These are phyloP conservation scores for Saccharomycopsis phalli DNA, from an alignment of 1,139 yeast genomes.

Conservation along the genomic window DNA sequence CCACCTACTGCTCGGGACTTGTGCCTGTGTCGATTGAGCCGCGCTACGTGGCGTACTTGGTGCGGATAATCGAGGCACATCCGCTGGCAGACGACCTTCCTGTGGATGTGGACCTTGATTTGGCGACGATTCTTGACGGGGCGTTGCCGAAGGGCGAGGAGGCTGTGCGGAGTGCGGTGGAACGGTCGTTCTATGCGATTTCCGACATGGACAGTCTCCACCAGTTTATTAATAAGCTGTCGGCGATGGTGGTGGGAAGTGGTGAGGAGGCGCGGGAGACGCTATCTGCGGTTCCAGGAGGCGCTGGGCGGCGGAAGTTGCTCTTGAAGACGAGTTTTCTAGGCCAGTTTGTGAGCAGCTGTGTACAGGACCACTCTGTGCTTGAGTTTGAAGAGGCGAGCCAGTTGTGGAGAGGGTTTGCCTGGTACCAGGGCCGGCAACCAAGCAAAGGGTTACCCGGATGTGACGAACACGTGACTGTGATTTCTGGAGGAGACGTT, in stretches of 20 bases:
- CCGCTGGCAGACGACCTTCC: conserved; percentile 21
- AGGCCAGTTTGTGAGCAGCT: conserved; percentile 34
- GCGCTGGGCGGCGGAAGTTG: conserved; percentile 17
- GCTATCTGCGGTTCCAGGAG: conserved; percentile 16
- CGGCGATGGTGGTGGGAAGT: conserved; percentile 24
- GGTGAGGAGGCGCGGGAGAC: conserved; percentile 21
- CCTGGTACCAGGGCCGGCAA: conserved; percentile 43
- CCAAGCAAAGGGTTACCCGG: conserved; percentile 23
- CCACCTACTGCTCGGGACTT: conserved; percentile 31
- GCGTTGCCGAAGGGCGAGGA: no score
- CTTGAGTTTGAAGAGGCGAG: conserved; percentile 52
- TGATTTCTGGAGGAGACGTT: conserved; percentile 46
- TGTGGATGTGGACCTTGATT: conserved; percentile 18
- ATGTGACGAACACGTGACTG: conserved; percentile 11
- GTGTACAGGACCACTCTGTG: conserved; percentile 42
- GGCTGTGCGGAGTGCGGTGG: conserved; percentile 22
- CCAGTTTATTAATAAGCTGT: conserved; percentile 27
- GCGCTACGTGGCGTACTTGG: conserved; percentile 30
- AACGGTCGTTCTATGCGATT: no score
- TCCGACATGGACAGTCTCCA: conserved; percentile 26
- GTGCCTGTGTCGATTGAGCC: conserved; percentile 30
- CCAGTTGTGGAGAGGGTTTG: conserved; percentile 46
- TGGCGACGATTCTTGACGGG: no score
- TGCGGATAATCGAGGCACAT: conserved; percentile 29
- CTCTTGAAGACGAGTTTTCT: conserved; percentile 32